Evolutionary conservation across 768 basidiomycete genomes (phyloP), one percentile per base, ranked within the genome.

Genomic region (Hirschioporus abietinus): DNA sequence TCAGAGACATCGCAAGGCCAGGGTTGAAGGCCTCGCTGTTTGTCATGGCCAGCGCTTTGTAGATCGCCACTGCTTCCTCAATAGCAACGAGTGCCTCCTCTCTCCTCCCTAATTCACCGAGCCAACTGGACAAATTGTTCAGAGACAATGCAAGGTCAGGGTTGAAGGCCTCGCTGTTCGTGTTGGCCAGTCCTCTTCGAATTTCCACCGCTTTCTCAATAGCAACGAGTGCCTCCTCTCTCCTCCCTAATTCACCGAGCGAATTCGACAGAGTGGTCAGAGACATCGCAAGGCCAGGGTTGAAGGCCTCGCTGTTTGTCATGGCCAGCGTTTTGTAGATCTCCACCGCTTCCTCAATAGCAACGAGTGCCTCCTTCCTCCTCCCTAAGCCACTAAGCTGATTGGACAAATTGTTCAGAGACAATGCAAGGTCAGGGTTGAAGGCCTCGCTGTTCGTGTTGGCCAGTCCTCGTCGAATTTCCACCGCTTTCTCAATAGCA

Each of bases 81-180:
- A 66, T 36, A 1, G 35, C 26, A 8, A 27, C 8, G 36, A 68
- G 66, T 34, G 66, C 67, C 35, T 68, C 66, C 42, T 68, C 65
- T 1, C 24, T 8, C 25, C 59, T 27, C 24, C 57, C 67, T 23
- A 68, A 26, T 7, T 68, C 58, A 8, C 58, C 34, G 35, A 68
- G 34, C 3, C 67, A 59, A 15, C 15, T 25, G 20, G 66, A 67
- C 9, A 68, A 60, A n/a, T 35, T 61, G 66, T 67, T 61, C n/a
- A 68, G 52, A 30, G 67, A 67, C 7, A 4, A 3, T 9, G 66
- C 67, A 3, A 66, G 63, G 23, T 10, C 27, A 20, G 27, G 10
- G 25, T 24, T 66, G 60, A 3, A 64, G 25, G 20, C 34, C 8
- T 17, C 15, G n/a, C 60, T 8, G 36, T 64, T 25, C 7, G 18